phyloP scores from a whole-genome alignment of 805 yeast genomes.

The Metschnikowia continentalis region DNA sequence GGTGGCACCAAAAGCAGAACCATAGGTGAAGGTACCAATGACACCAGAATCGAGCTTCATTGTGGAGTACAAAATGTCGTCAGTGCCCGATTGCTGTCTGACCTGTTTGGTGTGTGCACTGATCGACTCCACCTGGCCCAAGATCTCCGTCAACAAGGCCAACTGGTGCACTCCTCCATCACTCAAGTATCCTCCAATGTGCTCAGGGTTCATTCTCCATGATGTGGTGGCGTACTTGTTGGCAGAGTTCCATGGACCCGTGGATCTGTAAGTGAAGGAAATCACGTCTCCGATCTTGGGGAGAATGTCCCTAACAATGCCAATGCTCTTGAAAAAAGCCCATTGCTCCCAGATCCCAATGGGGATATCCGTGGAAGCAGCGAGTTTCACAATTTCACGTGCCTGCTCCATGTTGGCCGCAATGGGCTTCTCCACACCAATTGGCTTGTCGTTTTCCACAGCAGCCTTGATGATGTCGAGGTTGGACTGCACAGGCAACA shows the following conservation, averaged over 20 bases:
- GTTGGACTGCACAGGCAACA: slow-evolving; percentile 85
- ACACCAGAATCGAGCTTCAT: slow-evolving; percentile 55
- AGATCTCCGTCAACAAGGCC: slow-evolving; percentile 75
- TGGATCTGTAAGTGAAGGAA: slow-evolving; percentile 67
- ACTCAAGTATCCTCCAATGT: slow-evolving; percentile 85
- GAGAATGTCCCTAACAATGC: slow-evolving; percentile 49
- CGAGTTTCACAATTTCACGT: slow-evolving; percentile 64
- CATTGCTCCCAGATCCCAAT: slow-evolving; percentile 83
- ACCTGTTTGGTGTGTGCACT: slow-evolving; percentile 77
- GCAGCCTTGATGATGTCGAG: slow-evolving; percentile 66
- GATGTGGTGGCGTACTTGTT: slow-evolving; percentile 64
- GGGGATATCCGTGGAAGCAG: slow-evolving; percentile 60
- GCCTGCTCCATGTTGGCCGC: slow-evolving; percentile 85
- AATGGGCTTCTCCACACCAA: slow-evolving; percentile 85
- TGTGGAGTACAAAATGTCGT: slow-evolving; percentile 75
- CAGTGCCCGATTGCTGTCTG: slow-evolving; percentile 72
- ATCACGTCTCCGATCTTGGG: slow-evolving; percentile 68
- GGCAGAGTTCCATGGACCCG: slow-evolving; percentile 62
- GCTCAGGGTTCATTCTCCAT: slow-evolving; percentile 91
- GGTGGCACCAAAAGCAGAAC: slow-evolving; percentile 81
- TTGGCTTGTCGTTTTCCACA: slow-evolving; percentile 69
- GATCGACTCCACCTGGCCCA: slow-evolving; percentile 69
- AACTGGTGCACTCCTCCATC: slow-evolving; percentile 98
- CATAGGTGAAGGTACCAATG: slow-evolving; percentile 83
- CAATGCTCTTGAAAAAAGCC: slow-evolving; percentile 64